Base-by-base conservation (phyloP, 1,284 basidiomycete species). In the Cutaneotrichosporon sp. region DNA sequence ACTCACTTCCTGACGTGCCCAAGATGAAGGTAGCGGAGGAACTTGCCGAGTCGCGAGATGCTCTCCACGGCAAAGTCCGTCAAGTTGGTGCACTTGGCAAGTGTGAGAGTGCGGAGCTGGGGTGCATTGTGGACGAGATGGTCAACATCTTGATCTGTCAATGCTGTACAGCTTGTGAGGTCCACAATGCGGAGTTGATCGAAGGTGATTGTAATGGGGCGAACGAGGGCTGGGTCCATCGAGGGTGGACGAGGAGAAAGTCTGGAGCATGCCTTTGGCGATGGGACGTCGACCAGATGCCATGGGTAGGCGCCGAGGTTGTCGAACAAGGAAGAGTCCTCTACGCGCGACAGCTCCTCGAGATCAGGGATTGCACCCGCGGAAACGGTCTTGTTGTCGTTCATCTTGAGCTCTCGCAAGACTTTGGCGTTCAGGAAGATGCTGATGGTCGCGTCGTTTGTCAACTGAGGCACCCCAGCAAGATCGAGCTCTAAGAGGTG, bases 401-500 rank as follows among this genome's bases (percentile, higher is more conserved):
- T 89, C 45, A 99, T 83, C 45, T 89, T 86, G 77, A 99, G 86
- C 79, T 99, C 97, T 52, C 97, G 89, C 83, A 99, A 89, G 71
- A 92, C 86, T 20, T 82, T 82, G 2, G 88, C 88, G 69, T 90
- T 82, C 18, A 85, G 83, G 90, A 95, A 97, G 22, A 99, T 85
- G 68, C 92, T 87, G 57, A 92, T 87, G 54, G 94, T 84, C 42
- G 91, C 84, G 22, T 82, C 76, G 74, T 97, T 89, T 13, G 91
- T 89, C 72, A 98, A 85, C 58, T 84, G 84, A 61, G 86, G 84
- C 80, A 94, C 95, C 65, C 87, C 84, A 70, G 92, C 89, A 66
- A 99, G 86, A 79, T 99, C 97, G 68, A 97, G 88, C 79, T 99
- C 97, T 58, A 99, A 85, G 20, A 99, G 84, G 38, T 94, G 84